phyloP scores from a whole-genome alignment of 257 asterid genomes.

The Perilla frutescens region DNA sequence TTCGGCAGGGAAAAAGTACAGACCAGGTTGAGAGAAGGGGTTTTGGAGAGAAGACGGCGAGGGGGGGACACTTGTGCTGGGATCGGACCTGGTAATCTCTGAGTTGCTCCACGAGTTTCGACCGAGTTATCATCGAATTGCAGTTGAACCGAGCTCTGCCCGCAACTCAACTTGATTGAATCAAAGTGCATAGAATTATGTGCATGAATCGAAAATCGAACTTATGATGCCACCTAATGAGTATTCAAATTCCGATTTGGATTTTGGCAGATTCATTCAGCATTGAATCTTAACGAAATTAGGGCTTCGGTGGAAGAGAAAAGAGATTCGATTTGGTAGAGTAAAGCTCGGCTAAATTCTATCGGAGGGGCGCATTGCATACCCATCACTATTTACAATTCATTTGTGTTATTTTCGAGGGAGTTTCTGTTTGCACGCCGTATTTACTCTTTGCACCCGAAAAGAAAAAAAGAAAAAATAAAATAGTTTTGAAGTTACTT shows the following conservation, averaged over 20 bases:
- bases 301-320: background rate
- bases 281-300: background rate
- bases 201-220: background rate
- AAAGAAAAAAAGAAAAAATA: too few species aligned
- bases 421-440: too few species aligned
- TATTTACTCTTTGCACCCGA: too few species aligned
- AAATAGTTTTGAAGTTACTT: too few species aligned
- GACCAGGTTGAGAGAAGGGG: slow-evolving; percentile 74
- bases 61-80: slow-evolving; percentile 80
- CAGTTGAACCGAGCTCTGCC: slow-evolving; percentile 16
- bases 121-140: slow-evolving; percentile 78
- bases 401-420: too few species aligned
- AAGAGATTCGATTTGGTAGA: background rate
- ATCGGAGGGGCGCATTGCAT: too few species aligned
- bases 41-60: slow-evolving; percentile 75
- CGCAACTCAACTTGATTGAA: background rate
- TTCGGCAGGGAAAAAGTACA: slow-evolving; percentile 1
- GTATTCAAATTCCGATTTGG: too few species aligned
- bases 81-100: slow-evolving; percentile 95
- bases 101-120: slow-evolving; percentile 87
- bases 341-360: background rate
- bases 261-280: background rate
- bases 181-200: background rate
- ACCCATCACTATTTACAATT: too few species aligned
- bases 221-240: background rate